Conservation (phyloP, 371 early-diverging fungal species). For the Rhizopus stolonifer region DNA sequence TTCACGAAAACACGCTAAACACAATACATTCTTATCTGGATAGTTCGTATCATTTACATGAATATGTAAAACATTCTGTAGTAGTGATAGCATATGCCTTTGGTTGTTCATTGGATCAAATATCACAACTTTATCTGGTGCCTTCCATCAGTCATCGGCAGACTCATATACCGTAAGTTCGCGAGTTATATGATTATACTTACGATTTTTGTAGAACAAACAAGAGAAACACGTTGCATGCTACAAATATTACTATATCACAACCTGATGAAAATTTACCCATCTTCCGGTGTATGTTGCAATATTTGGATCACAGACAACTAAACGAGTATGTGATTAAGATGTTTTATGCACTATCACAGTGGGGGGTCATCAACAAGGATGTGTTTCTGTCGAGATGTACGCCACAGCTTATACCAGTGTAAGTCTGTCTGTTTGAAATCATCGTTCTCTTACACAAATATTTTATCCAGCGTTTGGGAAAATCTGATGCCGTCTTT, state of each 20-base stretch:
- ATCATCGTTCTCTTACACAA: not conserved
- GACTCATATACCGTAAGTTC: constrained; percentile 31
- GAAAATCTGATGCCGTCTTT: constrained; percentile 40
- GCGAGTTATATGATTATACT: not conserved
- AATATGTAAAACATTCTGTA: constrained; percentile 40
- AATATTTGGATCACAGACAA: constrained; percentile 35
- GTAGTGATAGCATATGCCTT: constrained; percentile 42
- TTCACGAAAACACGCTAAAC: constrained; percentile 38
- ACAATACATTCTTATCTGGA: constrained; percentile 21
- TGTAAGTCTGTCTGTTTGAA: constrained; percentile 27
- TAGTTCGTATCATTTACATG: constrained; percentile 26
- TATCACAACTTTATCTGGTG: constrained; percentile 41
- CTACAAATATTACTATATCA: constrained; percentile 21
- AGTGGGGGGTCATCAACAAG: constrained; percentile 45
- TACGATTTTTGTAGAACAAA: constrained; percentile 16
- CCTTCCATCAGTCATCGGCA: constrained; percentile 35
- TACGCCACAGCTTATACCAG: constrained; percentile 34
- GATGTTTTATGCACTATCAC: constrained; percentile 40
- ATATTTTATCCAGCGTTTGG: constrained; percentile 36
- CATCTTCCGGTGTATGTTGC: constrained; percentile 35
- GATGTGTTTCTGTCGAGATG: constrained; percentile 35
- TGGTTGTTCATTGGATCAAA: constrained; percentile 37
- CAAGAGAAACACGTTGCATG: constrained; percentile 28
- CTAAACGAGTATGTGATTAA: constrained; percentile 39
- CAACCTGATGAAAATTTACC: constrained; percentile 33